Base-by-base conservation (phyloP, 1,139 yeast genomes). In the Taphrina flavorubra region DNA sequence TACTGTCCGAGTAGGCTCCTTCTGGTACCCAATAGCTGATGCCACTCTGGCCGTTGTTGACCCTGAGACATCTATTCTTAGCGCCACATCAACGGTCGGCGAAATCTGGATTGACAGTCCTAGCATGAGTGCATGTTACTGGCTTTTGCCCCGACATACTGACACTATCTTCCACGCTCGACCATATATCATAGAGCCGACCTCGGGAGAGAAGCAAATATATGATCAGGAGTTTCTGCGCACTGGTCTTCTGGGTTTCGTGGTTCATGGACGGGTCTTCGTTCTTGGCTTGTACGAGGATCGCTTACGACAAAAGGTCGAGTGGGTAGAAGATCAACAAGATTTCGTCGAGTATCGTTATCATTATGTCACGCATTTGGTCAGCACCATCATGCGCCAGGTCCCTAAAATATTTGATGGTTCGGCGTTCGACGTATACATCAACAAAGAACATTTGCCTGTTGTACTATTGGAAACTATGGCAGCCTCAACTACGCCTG, bases 101-200 rank as follows among this genome's bases (percentile, higher is more conserved):
- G 99, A 94, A 77, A 88, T 94, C 44, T 95, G 99, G 99, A 90
- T 94, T 31, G 97, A 91, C 76, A 87, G 92, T 70, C 96, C 94
- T 1, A 89, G 96, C 70, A 79, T 91, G 6, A 87, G 94, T 5
- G 97, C 97, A 7, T 97, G 97, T 0, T 90, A 89, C 75, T 91
- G 91, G 87, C 94, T 91, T 0, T 79, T 88, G 58, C 82, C 82
- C 0, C 81, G 82, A 14, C 96, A 89, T 69, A 88, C 96, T 0
- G 87, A 86, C 71, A 84, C 83, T 73, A 88, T 90, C 1, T 91
- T 91, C 78, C 96, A 89, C 75, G 97, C 97, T 0, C 85, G 85
- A 16, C 67, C 71, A 7, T 65, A 65, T 56, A 40, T 47, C 25
- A 14, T 69, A 10, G 59, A 67, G 16, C 47, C 65, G 14, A 57